Percentiles rank a stretch among this genome's conserved stretches.
Evolutionary conservation across 192 early-diverging fungal species (phyloP).

Genomic region (Chytriomyces hyalinus): DNA sequence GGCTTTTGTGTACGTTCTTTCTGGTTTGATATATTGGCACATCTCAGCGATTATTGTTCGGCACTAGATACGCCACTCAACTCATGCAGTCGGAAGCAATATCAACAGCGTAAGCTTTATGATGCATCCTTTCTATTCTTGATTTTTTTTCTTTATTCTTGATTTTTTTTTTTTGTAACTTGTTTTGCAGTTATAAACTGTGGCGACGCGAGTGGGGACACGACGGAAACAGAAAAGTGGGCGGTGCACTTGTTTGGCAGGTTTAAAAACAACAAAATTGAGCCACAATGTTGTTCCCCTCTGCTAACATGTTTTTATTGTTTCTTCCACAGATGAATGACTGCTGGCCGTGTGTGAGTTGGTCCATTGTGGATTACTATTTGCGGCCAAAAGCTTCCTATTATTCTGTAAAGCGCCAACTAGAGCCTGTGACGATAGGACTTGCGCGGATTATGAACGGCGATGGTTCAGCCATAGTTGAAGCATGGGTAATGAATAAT

Average conservation of each 20-base stretch:
- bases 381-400: slow-evolving; percentile 38
- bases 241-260: slow-evolving; percentile 39
- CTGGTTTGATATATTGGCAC: background rate
- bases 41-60: background rate
- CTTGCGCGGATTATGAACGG: background rate
- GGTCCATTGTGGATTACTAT: slow-evolving; percentile 42
- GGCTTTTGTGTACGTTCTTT: slow-evolving; percentile 32
- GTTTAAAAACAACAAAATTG: background rate
- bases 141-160: background rate
- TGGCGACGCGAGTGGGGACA: slow-evolving; percentile 50
- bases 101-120: slow-evolving; percentile 25
- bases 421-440: slow-evolving; percentile 14
- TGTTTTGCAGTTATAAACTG: slow-evolving; percentile 29
- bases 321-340: slow-evolving; percentile 27
- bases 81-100: slow-evolving; percentile 44
- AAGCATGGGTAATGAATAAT: slow-evolving; percentile 20
- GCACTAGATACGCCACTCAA: slow-evolving; percentile 39
- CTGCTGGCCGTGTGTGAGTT: slow-evolving; percentile 42
- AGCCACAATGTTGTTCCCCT: background rate
- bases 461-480: background rate
- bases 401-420: slow-evolving; percentile 29
- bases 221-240: slow-evolving; percentile 13
- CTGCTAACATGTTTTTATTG: too few species aligned
- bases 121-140: background rate
- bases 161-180: background rate